These are phyloP conservation scores for Sugiyamaella boreocaroliniensis DNA, from an alignment of 805 yeast genomes.

Conservation along the genomic window DNA sequence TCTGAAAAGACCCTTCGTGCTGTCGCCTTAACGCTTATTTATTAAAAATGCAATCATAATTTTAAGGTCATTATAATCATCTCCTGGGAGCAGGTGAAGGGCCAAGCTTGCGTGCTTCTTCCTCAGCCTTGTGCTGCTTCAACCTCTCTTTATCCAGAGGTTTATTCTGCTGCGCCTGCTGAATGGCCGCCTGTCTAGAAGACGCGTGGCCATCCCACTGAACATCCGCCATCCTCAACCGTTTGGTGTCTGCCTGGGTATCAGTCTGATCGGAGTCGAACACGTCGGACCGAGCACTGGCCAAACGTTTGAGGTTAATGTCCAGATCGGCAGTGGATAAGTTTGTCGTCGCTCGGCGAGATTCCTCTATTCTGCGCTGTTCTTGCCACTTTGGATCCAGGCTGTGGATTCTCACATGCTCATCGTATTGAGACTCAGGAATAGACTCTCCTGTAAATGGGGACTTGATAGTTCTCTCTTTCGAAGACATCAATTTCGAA, in stretches of 20 bases:
- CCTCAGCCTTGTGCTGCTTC: not conserved
- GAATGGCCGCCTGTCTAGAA: slow-evolving; percentile 5
- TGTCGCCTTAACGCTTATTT: not conserved
- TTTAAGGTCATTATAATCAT: not conserved
- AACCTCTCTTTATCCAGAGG: not conserved
- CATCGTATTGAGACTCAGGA: slow-evolving; percentile 58
- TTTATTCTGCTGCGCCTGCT: slow-evolving; percentile 6
- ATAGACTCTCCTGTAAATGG: slow-evolving; percentile 72
- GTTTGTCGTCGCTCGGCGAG: slow-evolving; percentile 30
- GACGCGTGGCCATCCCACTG: slow-evolving; percentile 12
- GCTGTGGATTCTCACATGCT: slow-evolving; percentile 61
- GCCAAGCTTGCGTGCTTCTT: slow-evolving; percentile 1
- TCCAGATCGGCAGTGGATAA: slow-evolving; percentile 31
- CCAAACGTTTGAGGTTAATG: slow-evolving; percentile 33
- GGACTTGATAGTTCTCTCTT: slow-evolving; percentile 48
- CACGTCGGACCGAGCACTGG: slow-evolving; percentile 27
- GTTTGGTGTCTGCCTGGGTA: slow-evolving; percentile 1
- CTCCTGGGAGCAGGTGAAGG: not conserved
- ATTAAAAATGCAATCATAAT: not conserved
- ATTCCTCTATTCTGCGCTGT: slow-evolving; percentile 42
- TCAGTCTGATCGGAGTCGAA: slow-evolving; percentile 21
- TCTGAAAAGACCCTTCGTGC: too few species aligned
- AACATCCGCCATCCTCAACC: slow-evolving; percentile 10
- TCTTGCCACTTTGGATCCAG: slow-evolving; percentile 74
- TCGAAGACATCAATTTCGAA: slow-evolving; percentile 25